Evolutionary conservation across 768 basidiomycete species (phyloP), one percentile per base, ranked within the genome.

Genomic region (Mycena pura): DNA sequence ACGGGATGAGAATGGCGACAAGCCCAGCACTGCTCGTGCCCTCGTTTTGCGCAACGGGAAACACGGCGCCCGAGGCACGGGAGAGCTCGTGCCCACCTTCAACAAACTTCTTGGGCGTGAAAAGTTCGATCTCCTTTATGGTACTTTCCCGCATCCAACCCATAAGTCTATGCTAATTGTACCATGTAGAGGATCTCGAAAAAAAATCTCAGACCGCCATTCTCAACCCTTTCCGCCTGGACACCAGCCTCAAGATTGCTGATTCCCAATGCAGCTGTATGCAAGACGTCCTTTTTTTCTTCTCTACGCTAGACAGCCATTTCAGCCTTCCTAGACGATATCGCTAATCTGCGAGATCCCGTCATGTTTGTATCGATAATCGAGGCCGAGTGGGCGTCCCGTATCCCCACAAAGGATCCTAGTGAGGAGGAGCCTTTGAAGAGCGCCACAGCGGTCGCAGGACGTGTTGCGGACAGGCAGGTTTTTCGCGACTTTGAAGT

Each of bases 101-200:
- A 82, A 76, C 24, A 89, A 82, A 69, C 83, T 91, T 63, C 86
- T 82, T 47, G 92, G 92, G 1, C 82, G 89, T 68, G 92, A 93
- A 73, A 93, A 93, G 69, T 79, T 94, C 28, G 90, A 92, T 71
- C 80, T 93, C 24, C 76, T 93, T 28, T 90, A 90, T 66, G 91
- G 92, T 90, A 69, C 59, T 77, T 73, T 31, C 24, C 49, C 52
- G 64, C 24, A 34, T 36, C 31, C 44, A 56, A 54, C 31, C 8
- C 13, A 22, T 32, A 44, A 40, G 32, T 27, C 19, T 29, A 60
- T 61, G n/a, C 69, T 43, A 40, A 64, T 60, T 59, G 58, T 66
- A 43, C 36, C 53, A 40, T 57, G 32, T 60, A 92, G 90, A 90
- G 85, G 89, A 91, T 70, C 82, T 91, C 46, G 76, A 87, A 43